Base-by-base conservation (phyloP, 2,329 filamentous ascomycete genomes). In the Ceratocystis huliohia region DNA sequence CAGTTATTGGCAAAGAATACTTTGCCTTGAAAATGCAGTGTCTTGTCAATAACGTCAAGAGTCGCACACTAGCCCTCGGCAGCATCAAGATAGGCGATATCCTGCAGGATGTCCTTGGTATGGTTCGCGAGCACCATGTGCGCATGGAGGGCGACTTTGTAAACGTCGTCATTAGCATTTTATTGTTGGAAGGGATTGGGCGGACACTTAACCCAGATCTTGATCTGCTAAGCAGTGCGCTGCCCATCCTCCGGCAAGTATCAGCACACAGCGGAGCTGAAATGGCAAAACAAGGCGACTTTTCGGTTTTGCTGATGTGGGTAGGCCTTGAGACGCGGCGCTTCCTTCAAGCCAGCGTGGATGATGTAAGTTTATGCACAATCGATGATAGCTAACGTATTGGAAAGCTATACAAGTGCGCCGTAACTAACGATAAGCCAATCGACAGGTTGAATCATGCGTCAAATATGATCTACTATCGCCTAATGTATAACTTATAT, bases 1-100 rank as follows among this genome's bases (percentile, higher is more conserved):
- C 89, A 1, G 94, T 99, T 1, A 81, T 96, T 25, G 89, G 96
- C 70, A 78, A 88, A 68, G 93, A 99, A 70, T 83, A 97, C 0
- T 99, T 97, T 73, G 91, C 93, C 0, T 79, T 97, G 67, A 91
- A 91, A 74, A 97, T 99, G 93, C 92, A 99, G 75, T 92, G 97
- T 76, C 82, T 99, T 3, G 91, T 99, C 1, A 79, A 97, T 0
- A 85, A 87, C 33, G 91, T 99, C 70, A 97, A 97, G 79, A 89
- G 87, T 70, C 83, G 87, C 53, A 99, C 94, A 0, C 87, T 99
- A 66, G 92, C 94, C 0, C 81, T 99, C 0, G 93, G 93, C 3
- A 96, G 91, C 73, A 88, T 99, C 76, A 95, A 92, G 77, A 96
- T 99, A 69, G 94, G 94, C 10, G 94, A 99, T 71, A 91, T 99